Conservation (phyloP, 2,329 filamentous ascomycete genomes). For the Sporothrix protearum region DNA sequence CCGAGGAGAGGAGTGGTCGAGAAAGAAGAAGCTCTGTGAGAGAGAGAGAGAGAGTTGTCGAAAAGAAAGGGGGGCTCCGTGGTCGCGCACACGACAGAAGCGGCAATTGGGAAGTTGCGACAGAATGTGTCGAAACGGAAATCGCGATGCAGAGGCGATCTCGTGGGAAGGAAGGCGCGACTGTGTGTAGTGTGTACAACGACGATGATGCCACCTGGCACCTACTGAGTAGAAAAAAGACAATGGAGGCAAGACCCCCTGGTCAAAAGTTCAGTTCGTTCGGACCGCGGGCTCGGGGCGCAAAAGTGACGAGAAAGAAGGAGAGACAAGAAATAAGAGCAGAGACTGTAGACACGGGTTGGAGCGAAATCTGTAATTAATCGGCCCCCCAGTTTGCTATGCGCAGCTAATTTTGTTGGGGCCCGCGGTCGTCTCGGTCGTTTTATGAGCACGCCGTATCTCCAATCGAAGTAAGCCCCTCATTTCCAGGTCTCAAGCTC, state of each 20-base stretch:
- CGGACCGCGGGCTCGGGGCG: background rate
- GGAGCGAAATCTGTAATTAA: constrained; percentile 14
- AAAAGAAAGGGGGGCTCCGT: background rate
- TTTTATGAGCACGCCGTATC: background rate
- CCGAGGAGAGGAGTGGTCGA: background rate
- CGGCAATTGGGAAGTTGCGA: background rate
- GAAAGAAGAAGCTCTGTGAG: background rate
- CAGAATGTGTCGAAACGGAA: background rate
- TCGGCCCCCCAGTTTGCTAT: background rate
- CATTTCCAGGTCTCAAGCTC: constrained; percentile 1
- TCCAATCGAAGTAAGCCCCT: background rate
- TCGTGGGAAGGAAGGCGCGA: constrained; percentile 9
- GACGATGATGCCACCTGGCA: constrained; percentile 28
- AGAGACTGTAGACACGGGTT: background rate
- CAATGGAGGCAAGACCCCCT: background rate
- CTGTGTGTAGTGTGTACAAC: background rate
- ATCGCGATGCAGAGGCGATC: background rate
- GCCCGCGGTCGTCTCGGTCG: background rate
- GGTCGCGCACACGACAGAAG: background rate
- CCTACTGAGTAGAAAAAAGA: background rate
- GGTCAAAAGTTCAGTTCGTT: background rate
- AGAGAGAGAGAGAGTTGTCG: background rate
- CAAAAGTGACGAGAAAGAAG: too few species aligned
- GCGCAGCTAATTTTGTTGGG: constrained; percentile 18
- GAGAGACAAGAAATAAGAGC: background rate